Base-by-base conservation (phyloP, 352 stramenopile genomes). In the Pythium brassicae region DNA sequence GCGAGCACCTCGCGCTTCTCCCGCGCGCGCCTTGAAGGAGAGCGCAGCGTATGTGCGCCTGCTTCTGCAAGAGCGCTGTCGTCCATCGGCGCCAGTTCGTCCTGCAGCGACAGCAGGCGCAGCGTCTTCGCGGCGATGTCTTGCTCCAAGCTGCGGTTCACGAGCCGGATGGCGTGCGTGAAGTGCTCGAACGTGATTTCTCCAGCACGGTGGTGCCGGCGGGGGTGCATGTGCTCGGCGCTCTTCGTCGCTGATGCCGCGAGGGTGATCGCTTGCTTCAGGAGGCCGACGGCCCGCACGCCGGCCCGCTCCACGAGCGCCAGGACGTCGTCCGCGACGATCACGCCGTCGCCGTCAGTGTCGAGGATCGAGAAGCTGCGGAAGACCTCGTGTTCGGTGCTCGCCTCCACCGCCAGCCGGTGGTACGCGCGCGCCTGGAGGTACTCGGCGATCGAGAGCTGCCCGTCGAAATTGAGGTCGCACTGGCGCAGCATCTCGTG, bases 181-280 rank as follows among this genome's bases (percentile, higher is more conserved):
- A 91, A 91, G 35, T 85, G 64, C 27, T 78, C 68, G 39, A 89
- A 85, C 6, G 76, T 87, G 68, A 91, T 87, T 53, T 89, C 75
- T 9, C 78, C 78, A 25, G 75, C 67, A 9, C 67, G 64, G 43
- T 23, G 23, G 27, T 29, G 43, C 26, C 43, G 34, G 12, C n/a
- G 49, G 11, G 25, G 23, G n/a, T 37, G 32, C 53, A 22, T 39
- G 25, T 53, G 25, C 29, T 63, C 53, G 17, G 59, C 48, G n/a
- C 52, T 43, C 44, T 73, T 67, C 2, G 78, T 88, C 9, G 76
- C 78, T 29, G 57, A 56, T 19, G 66, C 78, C 25, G 78, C 69
- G 45, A 83, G 65, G 1, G 55, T 56, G 43, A 89, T 75, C 32
- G 72, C 66, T 40, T 76, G 72, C 20, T 74, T 78, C 17, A 89